phyloP scores from a whole-genome alignment of 768 basidiomycete genomes.

The Tulasnella sp. region DNA sequence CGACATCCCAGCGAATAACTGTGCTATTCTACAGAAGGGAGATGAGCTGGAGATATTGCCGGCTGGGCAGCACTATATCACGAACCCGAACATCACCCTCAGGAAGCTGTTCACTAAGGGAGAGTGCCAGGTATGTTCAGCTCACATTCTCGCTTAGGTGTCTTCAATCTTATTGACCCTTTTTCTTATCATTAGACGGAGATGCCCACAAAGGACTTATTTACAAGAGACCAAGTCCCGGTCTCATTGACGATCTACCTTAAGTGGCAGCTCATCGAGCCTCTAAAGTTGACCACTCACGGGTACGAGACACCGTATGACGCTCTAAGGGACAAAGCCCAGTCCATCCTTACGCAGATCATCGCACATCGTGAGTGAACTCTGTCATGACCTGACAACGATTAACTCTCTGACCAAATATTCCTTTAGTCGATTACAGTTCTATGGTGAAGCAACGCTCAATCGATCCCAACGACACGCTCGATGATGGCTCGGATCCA shows the following conservation, averaged over 20 bases:
- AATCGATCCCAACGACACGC: slow-evolving; percentile 60
- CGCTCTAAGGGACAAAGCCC: slow-evolving; percentile 68
- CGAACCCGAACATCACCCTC: slow-evolving; percentile 70
- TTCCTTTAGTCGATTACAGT: slow-evolving; percentile 37
- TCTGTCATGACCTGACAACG: neutral
- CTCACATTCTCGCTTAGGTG: neutral
- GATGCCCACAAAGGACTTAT: slow-evolving; percentile 67
- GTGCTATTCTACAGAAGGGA: slow-evolving; percentile 71
- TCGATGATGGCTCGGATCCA: slow-evolving; percentile 49
- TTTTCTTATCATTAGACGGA: neutral
- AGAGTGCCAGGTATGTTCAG: slow-evolving; percentile 45
- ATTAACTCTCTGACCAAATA: neutral
- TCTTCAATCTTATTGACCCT: too few species aligned
- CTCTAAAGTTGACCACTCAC: slow-evolving; percentile 62
- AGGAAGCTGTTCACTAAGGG: slow-evolving; percentile 71
- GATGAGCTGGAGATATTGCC: slow-evolving; percentile 68
- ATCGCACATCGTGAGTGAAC: slow-evolving; percentile 46
- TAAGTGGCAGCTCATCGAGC: slow-evolving; percentile 56
- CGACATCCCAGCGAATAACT: slow-evolving; percentile 78
- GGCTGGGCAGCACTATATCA: slow-evolving; percentile 77
- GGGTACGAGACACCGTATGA: slow-evolving; percentile 79
- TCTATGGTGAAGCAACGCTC: slow-evolving; percentile 71
- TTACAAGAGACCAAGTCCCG: slow-evolving; percentile 78
- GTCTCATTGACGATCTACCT: slow-evolving; percentile 75
- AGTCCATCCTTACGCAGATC: slow-evolving; percentile 78